Conservation (phyloP, 2,329 filamentous ascomycete species). For the Colletotrichum ledebouriae region DNA sequence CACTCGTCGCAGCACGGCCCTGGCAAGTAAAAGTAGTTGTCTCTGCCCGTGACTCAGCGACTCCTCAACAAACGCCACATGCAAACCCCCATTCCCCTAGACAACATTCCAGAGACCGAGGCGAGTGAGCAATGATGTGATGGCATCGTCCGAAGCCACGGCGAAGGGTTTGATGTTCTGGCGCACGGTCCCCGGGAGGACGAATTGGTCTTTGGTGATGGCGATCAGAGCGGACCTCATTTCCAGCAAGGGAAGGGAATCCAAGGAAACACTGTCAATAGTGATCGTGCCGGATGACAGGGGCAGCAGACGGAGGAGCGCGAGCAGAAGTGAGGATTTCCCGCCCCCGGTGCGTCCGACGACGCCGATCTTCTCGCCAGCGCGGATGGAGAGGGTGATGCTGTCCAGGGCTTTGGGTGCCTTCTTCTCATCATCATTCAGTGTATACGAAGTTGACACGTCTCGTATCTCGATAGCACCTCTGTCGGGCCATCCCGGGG, state of each 20-base stretch:
- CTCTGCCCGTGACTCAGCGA: constrained; percentile 51
- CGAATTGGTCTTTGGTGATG: constrained; percentile 37
- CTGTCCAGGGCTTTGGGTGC: constrained; percentile 46
- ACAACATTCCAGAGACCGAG: constrained; percentile 47
- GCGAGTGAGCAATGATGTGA: constrained; percentile 17
- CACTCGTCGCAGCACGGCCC: constrained; percentile 51
- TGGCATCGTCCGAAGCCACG: constrained; percentile 50
- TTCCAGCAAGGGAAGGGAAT: constrained; percentile 37
- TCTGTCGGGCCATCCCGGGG: constrained; percentile 50
- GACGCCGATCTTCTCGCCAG: constrained; percentile 52
- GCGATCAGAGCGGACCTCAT: constrained; percentile 43
- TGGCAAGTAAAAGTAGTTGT: constrained; percentile 51
- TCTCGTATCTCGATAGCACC: constrained; percentile 52
- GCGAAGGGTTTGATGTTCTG: constrained; percentile 70
- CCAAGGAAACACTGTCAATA: constrained; percentile 48
- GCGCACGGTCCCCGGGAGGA: constrained; percentile 37
- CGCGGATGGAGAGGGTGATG: constrained; percentile 56
- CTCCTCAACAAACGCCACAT: constrained; percentile 47
- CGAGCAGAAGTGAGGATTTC: constrained; percentile 45
- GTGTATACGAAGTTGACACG: constrained; percentile 26
- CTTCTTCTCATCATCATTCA: constrained; percentile 44
- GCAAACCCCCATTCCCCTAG: constrained; percentile 29
- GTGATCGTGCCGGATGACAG: constrained; percentile 53
- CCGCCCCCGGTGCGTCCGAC: constrained; percentile 52
- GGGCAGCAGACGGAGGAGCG: constrained; percentile 63